Evolutionary conservation across 768 basidiomycete species (phyloP), one percentile per base, ranked within the genome.

Genomic region (Boletellus ananas): DNA sequence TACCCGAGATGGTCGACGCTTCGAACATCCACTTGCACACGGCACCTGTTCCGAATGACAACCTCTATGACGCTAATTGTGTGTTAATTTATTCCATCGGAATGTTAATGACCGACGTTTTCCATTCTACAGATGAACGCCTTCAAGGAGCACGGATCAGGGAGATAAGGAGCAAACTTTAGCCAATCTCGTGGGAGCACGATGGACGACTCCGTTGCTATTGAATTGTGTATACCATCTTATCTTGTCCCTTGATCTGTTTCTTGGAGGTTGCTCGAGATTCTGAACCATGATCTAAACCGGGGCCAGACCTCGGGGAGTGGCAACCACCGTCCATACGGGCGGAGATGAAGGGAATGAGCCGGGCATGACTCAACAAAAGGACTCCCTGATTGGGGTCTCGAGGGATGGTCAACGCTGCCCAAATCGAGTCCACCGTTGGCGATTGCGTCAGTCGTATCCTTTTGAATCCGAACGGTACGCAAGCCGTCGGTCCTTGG

Each of bases 1-100:
- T 83, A 1, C 90, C 88, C 0, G 80, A 83, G 38, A 94, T 98
- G 94, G 91, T 98, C 8, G 92, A 97, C 55, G 83, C 84, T 12
- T 79, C 80, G 1, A 85, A 82, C 45, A 69, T 95, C 27, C 72
- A 74, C 45, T 67, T 75, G 21, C 92, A 92, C 60, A 67, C 83
- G 17, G 84, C 81, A 2, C 59, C 80, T 3, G 84, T 87, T 3
- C 90, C 92, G 0, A 74, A 70, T 3, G 90, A 92, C 59, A 75
- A 75, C n/a, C 72, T 94, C 23, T 95, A 85, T 60, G 77, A 87
- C 37, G 70, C 67, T 39, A 96, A 92, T 57, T 96, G 94, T 95
- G 91, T 63, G 12, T 46, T 34, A 6, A 33, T 65, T 34, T 49
- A 36, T n/a, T 16, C 10, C 14, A 17, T 17, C 20, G 6, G 16